Percentiles rank a stretch among this genome's conserved stretches.
Evolutionary conservation across 1,139 yeast species (phyloP).

Genomic region (Yarrowia galli): DNA sequence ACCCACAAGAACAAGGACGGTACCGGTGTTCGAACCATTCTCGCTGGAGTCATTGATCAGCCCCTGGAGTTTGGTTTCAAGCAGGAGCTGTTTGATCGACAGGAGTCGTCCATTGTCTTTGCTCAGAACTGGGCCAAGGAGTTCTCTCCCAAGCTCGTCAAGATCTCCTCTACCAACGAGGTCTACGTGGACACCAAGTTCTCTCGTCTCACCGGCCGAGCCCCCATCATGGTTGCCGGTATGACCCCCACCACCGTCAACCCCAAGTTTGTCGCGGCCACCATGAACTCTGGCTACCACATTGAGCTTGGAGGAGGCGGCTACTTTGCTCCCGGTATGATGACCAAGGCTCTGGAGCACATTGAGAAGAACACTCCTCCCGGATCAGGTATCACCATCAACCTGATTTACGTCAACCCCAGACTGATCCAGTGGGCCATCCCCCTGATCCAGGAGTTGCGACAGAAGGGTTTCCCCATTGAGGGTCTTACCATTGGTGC

Average conservation of each 20-base stretch:
- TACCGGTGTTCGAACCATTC: conserved; percentile 92
- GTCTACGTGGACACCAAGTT: conserved; percentile 89
- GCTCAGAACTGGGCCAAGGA: conserved; percentile 93
- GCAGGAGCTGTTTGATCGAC: conserved; percentile 87
- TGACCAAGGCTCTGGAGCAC: conserved; percentile 77
- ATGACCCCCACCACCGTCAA: conserved; percentile 98
- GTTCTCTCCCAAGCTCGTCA: conserved; percentile 83
- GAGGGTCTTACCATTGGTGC: conserved; percentile 98
- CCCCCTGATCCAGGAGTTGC: conserved; percentile 86
- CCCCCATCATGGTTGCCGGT: conserved; percentile 98
- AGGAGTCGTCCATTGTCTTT: conserved; percentile 69
- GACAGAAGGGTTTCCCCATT: conserved; percentile 92
- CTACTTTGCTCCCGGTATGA: conserved; percentile 74
- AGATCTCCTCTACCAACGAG: conserved; percentile 64
- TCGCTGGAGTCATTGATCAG: conserved; percentile 80
- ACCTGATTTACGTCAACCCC: conserved; percentile 95
- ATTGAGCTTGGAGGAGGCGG: conserved; percentile 99
- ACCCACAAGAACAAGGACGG: conserved; percentile 99
- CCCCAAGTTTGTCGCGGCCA: conserved; percentile 91
- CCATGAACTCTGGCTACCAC: conserved; percentile 95
- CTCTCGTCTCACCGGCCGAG: conserved; percentile 88
- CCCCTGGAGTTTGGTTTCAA: conserved; percentile 93
- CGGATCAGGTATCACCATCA: conserved; percentile 89
- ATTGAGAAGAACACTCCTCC: conserved; percentile 66
- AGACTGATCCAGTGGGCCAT: conserved; percentile 99